These are phyloP conservation scores for Elymus sibiricus DNA, from an alignment of 176 grass and related monocot species.

Conservation along the genomic window DNA sequence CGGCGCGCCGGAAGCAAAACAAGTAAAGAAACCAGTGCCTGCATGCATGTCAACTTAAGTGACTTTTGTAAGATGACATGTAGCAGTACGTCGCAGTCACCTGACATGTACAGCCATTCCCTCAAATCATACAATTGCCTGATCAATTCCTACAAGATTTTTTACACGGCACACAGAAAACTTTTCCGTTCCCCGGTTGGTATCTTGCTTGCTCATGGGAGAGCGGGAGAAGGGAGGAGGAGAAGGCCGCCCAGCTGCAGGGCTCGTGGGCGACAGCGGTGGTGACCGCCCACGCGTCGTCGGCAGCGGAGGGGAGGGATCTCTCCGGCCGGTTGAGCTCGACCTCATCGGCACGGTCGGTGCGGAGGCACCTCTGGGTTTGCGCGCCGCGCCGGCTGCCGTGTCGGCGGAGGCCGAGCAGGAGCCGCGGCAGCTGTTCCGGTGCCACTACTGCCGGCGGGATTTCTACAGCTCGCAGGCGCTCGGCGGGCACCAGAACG, in stretches of 20 bases:
- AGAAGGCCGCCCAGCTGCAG: neutral
- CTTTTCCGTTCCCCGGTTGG: neutral
- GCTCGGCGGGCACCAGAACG: constrained; percentile 92
- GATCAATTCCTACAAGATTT: neutral
- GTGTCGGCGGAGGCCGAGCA: neutral
- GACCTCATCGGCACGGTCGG: constrained; percentile 34
- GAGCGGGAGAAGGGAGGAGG: neutral
- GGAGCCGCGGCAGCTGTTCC: constrained; percentile 50
- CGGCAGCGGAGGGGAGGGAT: neutral
- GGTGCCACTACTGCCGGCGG: constrained; percentile 49
- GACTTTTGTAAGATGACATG: neutral
- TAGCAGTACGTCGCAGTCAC: constrained; percentile 17
- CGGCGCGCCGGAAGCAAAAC: neutral
- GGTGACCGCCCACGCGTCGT: neutral
- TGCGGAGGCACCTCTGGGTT: neutral
- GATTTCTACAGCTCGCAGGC: constrained; percentile 91
- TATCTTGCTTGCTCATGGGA: neutral
- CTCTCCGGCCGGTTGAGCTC: constrained; percentile 20
- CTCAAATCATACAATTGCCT: neutral
- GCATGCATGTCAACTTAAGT: neutral
- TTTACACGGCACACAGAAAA: neutral
- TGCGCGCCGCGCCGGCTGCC: neutral
- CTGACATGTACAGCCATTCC: constrained; percentile 8
- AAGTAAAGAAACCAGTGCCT: neutral
- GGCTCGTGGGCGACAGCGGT: neutral